Base-by-base conservation (phyloP, 495 filamentous ascomycete species). In the Penicillium alfredii region DNA sequence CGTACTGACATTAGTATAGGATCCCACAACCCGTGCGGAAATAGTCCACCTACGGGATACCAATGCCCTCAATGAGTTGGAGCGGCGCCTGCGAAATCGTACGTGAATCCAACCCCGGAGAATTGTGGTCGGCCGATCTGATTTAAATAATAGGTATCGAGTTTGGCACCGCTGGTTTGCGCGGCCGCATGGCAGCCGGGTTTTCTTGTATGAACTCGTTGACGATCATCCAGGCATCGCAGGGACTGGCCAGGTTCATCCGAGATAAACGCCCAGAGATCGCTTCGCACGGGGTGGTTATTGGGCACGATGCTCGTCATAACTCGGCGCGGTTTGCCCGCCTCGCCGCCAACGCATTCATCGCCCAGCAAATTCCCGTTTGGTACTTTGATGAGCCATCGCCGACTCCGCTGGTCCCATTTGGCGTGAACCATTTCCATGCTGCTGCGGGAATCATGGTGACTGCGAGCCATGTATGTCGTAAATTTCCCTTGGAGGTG, bases 391-490 rank as follows among this genome's bases (percentile, higher is more conserved):
- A 73, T 6, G 45, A 56, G 16, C 41, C 67, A 5, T 73, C 75
- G 1, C 75, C 78, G 20, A 86, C 82, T 10, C 82, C 82, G 11
- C 54, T 82, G 38, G 78, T 86, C n/a, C 74, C 82, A 3, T 86
- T 82, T 52, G 76, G 71, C 3, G 73, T 85, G 27, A 65, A 56
- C 2, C 51, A 74, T 31, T 58, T 77, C 34, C 55, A 59, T 22
- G 76, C 81, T 35, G 72, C 69, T 6, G 81, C 78, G 19, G 82
- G 82, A 26, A 61, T 86, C 14, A 85, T 86, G 82, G 68, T 85
- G 30, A 85, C 82, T 28, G 82, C 82, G 15, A 79, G 75, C 42
- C 78, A 83, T 55, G 66, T 71, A 64, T 33, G 66, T 44, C 16
- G 13, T n/a, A n/a, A n/a, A n/a, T n/a, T 31, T 20, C 11, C 21